Conservation (phyloP, 495 filamentous ascomycete species). For the Aspergillus ellipticus region DNA sequence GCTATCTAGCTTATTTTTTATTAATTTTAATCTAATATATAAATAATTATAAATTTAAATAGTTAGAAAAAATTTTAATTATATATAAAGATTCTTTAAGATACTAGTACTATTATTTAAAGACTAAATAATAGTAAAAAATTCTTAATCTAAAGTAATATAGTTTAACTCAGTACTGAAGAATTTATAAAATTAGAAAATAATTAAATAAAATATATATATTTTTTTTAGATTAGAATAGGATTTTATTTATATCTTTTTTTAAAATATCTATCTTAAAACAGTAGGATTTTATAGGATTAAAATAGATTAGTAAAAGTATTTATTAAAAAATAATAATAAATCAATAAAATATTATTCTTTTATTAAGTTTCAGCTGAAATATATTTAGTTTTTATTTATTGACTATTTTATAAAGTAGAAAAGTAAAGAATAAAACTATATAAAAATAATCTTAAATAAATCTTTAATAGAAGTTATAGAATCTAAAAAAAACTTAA, state of each 20-base stretch:
- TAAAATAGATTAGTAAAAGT: no score
- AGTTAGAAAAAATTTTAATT: neutral
- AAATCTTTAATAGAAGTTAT: no score
- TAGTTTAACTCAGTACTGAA: neutral
- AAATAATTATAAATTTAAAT: neutral
- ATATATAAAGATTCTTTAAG: neutral
- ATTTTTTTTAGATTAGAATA: neutral
- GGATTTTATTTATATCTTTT: neutral
- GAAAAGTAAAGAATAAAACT: no score
- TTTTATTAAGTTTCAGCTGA: no score
- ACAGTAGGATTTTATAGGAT: no score
- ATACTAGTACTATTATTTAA: neutral
- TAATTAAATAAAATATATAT: neutral
- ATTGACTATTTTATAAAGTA: no score
- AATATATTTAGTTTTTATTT: no score
- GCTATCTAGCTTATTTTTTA: neutral
- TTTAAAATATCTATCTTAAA: neutral
- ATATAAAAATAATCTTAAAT: no score
- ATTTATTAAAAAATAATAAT: no score
- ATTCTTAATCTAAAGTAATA: neutral
- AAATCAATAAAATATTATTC: no score
- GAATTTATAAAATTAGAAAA: neutral
- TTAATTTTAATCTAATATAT: neutral
- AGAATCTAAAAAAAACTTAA: no score
- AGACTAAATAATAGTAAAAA: constrained; percentile 3